Evolutionary conservation across 2,329 filamentous ascomycete genomes (phyloP), one percentile per base, ranked within the genome.

Genomic region (Waltergamsia citrina): DNA sequence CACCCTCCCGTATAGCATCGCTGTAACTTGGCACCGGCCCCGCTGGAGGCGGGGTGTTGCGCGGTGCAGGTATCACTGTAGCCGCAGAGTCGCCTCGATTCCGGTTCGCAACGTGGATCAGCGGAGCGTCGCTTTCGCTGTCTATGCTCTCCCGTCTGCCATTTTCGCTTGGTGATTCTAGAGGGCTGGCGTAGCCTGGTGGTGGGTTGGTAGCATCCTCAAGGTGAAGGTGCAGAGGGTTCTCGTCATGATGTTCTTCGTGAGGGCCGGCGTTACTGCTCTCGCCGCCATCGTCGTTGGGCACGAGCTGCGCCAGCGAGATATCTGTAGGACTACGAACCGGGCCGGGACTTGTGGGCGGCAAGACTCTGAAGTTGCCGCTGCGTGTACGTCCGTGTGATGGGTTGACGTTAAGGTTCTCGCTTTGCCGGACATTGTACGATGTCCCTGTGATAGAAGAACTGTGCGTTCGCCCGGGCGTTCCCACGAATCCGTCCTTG

Each of bases 271-370:
- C 45, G 46, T 37, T 40, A 52, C 60, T 43, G 45, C 50, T 57
- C 37, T 87, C 85, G 49, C 86, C 85, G n/a, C 68, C 74, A 36
- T 78, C 72, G 44, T 88, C 81, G 41, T 62, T 67, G 4, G 71
- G 82, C 29, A 85, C 79, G 34, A 95, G 71, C 49, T 90, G 86
- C 19, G 88, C 85, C 31, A 98, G 73, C 7, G 88, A 95, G 44
- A 98, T 98, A 55, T 96, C 92, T 9, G 92, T 96, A 7, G 92
- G 88, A 50, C 85, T 93, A 46, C 90, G 75, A 40, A 87, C 72
- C 2, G 92, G 92, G 4, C 92, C 92, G 1, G 90, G 88, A 51
- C 85, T 94, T 15, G 83, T 83, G 7, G 87, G 83, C 41, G 78
- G 67, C 45, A 82, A 65, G 29, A 88, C 67, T 43, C 86, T 73